These are phyloP conservation scores for Myochromella boudieri DNA, from an alignment of 768 basidiomycete species.

Conservation along the genomic window DNA sequence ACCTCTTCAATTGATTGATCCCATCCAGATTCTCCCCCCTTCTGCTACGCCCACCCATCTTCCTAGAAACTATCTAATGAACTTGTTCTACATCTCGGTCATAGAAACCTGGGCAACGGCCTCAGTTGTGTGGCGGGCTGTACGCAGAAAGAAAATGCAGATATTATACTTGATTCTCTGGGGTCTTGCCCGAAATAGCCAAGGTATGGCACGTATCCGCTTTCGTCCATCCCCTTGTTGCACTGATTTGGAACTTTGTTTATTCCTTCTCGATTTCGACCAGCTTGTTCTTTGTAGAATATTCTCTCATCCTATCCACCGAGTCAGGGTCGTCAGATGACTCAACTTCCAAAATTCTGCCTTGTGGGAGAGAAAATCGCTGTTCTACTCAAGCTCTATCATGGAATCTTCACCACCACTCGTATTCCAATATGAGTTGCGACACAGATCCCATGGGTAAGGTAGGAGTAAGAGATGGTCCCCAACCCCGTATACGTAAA, in stretches of 20 bases:
- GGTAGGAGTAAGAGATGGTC: too few relatives aligned
- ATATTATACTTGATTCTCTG: not conserved
- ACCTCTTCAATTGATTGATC: slow-evolving; percentile 1
- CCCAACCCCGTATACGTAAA: too few relatives aligned
- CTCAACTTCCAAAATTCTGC: too few relatives aligned
- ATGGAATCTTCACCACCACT: too few relatives aligned
- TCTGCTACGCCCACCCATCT: not conserved
- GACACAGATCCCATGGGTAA: too few relatives aligned
- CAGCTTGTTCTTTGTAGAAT: too few relatives aligned
- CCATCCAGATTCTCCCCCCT: not conserved
- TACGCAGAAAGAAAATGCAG: not conserved
- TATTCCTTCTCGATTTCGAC: slow-evolving; percentile 6
- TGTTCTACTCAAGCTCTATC: too few relatives aligned
- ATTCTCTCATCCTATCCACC: too few relatives aligned
- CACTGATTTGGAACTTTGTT: slow-evolving; percentile 16
- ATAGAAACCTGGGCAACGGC: not conserved
- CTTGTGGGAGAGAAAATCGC: too few relatives aligned
- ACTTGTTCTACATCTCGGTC: slow-evolving; percentile 1
- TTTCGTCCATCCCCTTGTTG: slow-evolving; percentile 17
- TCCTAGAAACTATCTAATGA: not conserved
- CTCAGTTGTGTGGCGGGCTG: not conserved
- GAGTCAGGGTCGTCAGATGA: too few relatives aligned
- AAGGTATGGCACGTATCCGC: slow-evolving; percentile 3
- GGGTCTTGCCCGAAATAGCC: not conserved
- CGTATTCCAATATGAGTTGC: too few relatives aligned